phyloP scores from a whole-genome alignment of 805 yeast species.

The Blastobotrys terrestris region DNA sequence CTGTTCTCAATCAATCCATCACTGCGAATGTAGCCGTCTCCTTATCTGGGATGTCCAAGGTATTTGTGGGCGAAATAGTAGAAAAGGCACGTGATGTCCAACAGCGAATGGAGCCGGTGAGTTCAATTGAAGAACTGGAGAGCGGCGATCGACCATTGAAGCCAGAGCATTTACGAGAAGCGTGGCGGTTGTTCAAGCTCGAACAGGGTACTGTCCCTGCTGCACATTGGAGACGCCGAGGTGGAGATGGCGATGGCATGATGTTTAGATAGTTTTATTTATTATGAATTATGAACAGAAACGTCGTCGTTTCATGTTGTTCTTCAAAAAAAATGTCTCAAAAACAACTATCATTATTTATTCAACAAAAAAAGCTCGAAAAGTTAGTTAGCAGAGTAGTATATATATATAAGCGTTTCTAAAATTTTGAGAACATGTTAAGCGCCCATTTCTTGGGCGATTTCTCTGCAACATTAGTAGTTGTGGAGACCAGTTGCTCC shows the following conservation, averaged over 20 bases:
- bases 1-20: constrained; percentile 72
- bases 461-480: neutral
- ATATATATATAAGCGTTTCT: no score
- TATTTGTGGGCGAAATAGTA: constrained; percentile 83
- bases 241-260: constrained; percentile 64
- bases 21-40: constrained; percentile 76
- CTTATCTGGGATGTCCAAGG: constrained; percentile 80
- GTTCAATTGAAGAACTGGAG: constrained; percentile 14
- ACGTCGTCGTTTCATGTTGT: no score
- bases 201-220: constrained; percentile 61
- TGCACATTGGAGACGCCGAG: constrained; percentile 65
- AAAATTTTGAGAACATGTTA: neutral
- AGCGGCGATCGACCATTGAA: constrained; percentile 46
- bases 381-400: no score
- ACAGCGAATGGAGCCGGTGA: constrained; percentile 35
- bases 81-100: constrained; percentile 75
- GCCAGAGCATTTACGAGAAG: constrained; percentile 84
- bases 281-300: no score
- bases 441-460: neutral
- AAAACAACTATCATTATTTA: no score
- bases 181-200: constrained; percentile 68
- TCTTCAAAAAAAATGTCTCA: no score
- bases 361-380: no score
- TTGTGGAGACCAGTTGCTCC: neutral
- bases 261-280: constrained; percentile 46